Evolutionary conservation across 768 basidiomycete genomes (phyloP).

Genomic region (Sarcomyxa edulis): DNA sequence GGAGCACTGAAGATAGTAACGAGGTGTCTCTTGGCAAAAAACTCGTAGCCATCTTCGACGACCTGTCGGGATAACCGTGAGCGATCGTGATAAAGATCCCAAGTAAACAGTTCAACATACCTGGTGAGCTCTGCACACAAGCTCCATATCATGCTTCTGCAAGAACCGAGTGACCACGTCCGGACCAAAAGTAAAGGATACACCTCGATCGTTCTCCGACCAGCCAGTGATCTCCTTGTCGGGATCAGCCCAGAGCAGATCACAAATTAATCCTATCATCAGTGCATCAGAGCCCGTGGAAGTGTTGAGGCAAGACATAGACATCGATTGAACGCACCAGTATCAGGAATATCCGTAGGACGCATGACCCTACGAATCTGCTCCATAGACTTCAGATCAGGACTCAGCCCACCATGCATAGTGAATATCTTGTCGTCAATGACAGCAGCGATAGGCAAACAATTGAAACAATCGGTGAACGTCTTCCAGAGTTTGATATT

Average conservation of each 20-base stretch:
- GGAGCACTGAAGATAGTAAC: slow-evolving; percentile 97
- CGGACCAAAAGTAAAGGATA: slow-evolving; percentile 98
- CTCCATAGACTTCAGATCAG: slow-evolving; percentile 98
- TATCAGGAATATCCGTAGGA: slow-evolving; percentile 98
- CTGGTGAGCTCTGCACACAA: slow-evolving; percentile 98
- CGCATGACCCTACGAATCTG: slow-evolving; percentile 99
- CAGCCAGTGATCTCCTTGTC: slow-evolving; percentile 99
- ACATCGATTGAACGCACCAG: slow-evolving; percentile 50
- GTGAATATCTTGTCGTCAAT: slow-evolving; percentile 99
- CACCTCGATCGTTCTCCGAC: slow-evolving; percentile 99
- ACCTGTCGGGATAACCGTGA: slow-evolving; percentile 45
- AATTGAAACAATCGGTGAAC: slow-evolving; percentile 99
- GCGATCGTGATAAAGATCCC: not conserved
- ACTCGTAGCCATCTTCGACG: slow-evolving; percentile 98
- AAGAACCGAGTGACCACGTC: slow-evolving; percentile 98
- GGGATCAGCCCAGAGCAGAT: slow-evolving; percentile 97
- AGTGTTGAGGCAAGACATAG: not conserved
- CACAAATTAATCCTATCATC: slow-evolving; percentile 92
- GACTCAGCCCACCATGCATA: slow-evolving; percentile 97
- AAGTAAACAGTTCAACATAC: slow-evolving; percentile 35
- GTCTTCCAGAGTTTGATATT: slow-evolving; percentile 99
- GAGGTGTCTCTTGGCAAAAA: slow-evolving; percentile 95
- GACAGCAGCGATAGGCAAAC: slow-evolving; percentile 96
- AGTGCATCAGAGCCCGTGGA: not conserved
- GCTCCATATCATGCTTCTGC: slow-evolving; percentile 99